phyloP scores from a whole-genome alignment of 225 moss, liverwort and hornwort genomes.

The Bryum argenteum region DNA sequence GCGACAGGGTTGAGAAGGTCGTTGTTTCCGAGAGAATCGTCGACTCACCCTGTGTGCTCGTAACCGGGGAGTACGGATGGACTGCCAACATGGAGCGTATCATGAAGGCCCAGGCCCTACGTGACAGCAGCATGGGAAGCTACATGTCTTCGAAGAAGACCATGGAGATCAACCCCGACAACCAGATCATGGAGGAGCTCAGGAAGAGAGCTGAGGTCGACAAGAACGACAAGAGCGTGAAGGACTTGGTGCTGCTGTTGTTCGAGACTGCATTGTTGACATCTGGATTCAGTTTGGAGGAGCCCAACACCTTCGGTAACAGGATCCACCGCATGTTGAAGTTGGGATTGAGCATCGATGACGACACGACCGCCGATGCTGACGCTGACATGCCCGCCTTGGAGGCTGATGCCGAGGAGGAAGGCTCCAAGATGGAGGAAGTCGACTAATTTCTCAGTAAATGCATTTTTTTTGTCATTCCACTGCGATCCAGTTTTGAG shows the following conservation, averaged over 20 bases:
- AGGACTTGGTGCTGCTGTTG: constrained; percentile 68
- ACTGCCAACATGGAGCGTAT: constrained; percentile 83
- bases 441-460: constrained; percentile 41
- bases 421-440: constrained; percentile 82
- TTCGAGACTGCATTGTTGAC: constrained; percentile 75
- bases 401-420: constrained; percentile 69
- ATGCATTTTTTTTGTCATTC: constrained; percentile 15
- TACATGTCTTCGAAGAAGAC: constrained; percentile 86
- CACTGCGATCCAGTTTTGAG: constrained; percentile 30
- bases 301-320: constrained; percentile 71
- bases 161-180: constrained; percentile 74
- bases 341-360: constrained; percentile 76
- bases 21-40: constrained; percentile 78
- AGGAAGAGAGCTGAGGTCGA: constrained; percentile 67
- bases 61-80: constrained; percentile 81
- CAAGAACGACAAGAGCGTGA: constrained; percentile 77
- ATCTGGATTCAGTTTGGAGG: constrained; percentile 74
- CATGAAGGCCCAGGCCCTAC: constrained; percentile 80
- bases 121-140: constrained; percentile 70
- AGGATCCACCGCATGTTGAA: constrained; percentile 81
- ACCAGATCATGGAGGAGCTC: constrained; percentile 77
- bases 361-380: constrained; percentile 44
- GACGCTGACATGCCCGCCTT: constrained; percentile 67
- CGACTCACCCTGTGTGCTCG: constrained; percentile 72
- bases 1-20: constrained; percentile 75